Base-by-base conservation (phyloP, 192 early-diverging fungal genomes). In the Gaertneriomyces semiglobifer region DNA sequence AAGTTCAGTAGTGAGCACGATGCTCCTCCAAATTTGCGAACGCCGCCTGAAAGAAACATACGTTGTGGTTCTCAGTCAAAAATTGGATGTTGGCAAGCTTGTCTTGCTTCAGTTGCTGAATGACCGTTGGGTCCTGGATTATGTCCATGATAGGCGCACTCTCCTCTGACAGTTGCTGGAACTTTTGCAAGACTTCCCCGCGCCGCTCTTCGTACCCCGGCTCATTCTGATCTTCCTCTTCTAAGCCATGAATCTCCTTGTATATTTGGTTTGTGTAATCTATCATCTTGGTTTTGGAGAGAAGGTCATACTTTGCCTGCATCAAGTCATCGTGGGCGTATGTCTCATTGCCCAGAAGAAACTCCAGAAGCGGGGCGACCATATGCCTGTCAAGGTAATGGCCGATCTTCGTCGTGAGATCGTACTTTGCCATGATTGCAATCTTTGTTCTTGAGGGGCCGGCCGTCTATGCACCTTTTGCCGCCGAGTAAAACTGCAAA, bases 1-100 rank as follows among this genome's bases (percentile, higher is more conserved):
- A 12, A 57, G 14, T 12, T 14, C 12, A 14, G 39, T 38, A 4
- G 55, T 33, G 25, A 33, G 25, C 25, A 33, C 39, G 20, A 20
- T 14, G 55, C 2, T 33, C 25, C 25, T 33, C 25, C 25, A 33
- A 33, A 33, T 2, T 1, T 33, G 25, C 25, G 25, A 33, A 33
- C 25, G 25, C 25, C 25, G 25, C 25, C 2, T 33, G 1, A 33
- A 33, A 33, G 25, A 33, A 19, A 14, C 78, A 64, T 77, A 91
- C 89, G 40, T 79, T 84, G 71, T 92, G 93, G 73, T 88, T 93
- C 44, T 93, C 89, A 69, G 86, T 84, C 65, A 98, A 76, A 51
- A 92, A 91, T 76, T 89, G 83, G 68, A 93, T 82, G 80, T 96
- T 93, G 71, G 92, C 92, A 52, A 89, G 76, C 82, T 98, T 98